phyloP scores from a whole-genome alignment of 2,329 filamentous ascomycete species.

The Ceratocystis cubensis region DNA sequence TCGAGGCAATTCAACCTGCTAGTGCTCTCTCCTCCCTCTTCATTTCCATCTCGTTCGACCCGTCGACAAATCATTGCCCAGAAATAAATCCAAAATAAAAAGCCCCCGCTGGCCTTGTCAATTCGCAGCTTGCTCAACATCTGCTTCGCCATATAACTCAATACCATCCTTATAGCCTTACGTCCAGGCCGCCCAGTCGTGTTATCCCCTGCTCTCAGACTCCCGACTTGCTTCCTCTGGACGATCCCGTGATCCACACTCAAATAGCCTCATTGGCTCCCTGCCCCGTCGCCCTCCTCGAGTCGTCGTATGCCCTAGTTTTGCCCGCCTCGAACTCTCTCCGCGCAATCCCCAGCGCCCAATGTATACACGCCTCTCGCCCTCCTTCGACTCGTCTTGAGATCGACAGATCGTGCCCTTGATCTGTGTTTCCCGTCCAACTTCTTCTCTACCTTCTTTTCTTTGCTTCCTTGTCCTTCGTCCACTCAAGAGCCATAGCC shows the following conservation, averaged over 20 bases:
- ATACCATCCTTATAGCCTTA: neutral
- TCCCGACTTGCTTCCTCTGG: neutral
- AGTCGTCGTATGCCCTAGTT: neutral
- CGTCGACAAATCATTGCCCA: neutral
- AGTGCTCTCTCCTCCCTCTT: neutral
- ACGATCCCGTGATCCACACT: neutral
- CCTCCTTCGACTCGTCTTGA: neutral
- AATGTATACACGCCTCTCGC: slow-evolving; percentile 9
- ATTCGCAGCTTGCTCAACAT: neutral
- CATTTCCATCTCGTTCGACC: neutral
- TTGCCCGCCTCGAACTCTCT: neutral
- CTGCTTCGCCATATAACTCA: neutral
- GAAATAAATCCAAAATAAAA: neutral
- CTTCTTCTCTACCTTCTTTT: slow-evolving; percentile 1
- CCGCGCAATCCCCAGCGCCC: neutral
- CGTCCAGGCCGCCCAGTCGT: neutral
- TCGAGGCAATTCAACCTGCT: neutral
- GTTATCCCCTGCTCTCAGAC: neutral
- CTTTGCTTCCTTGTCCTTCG: neutral
- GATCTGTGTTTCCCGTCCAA: neutral
- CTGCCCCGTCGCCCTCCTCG: neutral
- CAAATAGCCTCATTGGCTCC: neutral
- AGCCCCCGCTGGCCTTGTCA: neutral
- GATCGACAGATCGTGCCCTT: neutral
- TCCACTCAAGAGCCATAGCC: neutral